Percentiles rank a stretch among this genome's conserved stretches.
phyloP scores from a whole-genome alignment of 148 eudicot species.

The Amaranthus hypochondriacus region DNA sequence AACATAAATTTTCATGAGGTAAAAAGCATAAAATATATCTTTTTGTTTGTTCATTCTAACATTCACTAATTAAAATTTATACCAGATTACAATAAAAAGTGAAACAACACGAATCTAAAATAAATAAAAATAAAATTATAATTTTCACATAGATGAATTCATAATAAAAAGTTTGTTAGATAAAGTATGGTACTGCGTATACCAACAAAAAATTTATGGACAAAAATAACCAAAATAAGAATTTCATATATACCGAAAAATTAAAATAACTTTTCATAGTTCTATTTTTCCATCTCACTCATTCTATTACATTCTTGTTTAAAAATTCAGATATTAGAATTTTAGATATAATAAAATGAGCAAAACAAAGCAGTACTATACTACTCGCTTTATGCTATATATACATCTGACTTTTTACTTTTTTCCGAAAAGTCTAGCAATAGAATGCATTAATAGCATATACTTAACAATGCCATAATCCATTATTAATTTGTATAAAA shows the following conservation, averaged over 20 bases:
- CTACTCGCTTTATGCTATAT: slow-evolving; percentile 7
- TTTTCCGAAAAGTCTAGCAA: slow-evolving; percentile 1
- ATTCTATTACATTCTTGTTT: too few relatives aligned
- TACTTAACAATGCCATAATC: background rate
- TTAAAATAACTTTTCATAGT: background rate
- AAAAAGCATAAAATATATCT: too few relatives aligned
- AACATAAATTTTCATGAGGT: too few relatives aligned
- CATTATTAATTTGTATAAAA: background rate
- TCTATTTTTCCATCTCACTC: too few relatives aligned
- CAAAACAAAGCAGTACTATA: background rate
- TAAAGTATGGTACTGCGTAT: background rate
- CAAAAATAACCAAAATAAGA: background rate
- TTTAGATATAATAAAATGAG: background rate
- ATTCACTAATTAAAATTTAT: too few relatives aligned
- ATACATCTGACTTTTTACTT: background rate
- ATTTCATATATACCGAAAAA: slow-evolving; percentile 3
- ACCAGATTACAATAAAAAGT: background rate
- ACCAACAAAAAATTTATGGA: background rate
- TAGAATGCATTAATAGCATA: background rate
- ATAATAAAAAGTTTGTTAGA: background rate
- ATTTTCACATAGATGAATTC: background rate
- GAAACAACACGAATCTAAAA: background rate
- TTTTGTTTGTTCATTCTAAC: too few relatives aligned
- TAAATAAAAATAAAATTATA: background rate
- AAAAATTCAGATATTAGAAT: too few relatives aligned